Evolutionary conservation across 305 asterid species (phyloP).

Genomic region (Rubia occidens): DNA sequence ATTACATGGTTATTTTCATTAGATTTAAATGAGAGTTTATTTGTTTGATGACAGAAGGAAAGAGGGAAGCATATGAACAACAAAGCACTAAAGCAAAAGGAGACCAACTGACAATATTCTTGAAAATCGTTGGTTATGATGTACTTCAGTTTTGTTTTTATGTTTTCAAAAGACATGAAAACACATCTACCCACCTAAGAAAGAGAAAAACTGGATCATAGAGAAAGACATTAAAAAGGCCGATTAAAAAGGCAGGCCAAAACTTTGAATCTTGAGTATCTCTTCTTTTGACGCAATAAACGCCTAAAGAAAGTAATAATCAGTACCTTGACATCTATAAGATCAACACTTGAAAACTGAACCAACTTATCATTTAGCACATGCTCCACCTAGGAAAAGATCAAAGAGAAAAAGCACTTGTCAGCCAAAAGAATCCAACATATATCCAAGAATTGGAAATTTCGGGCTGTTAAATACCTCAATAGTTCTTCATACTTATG

Average conservation of each 20-base stretch:
- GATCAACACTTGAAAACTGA: slow-evolving; percentile 68
- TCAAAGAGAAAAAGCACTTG: slow-evolving; percentile 21
- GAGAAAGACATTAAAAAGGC: neutral
- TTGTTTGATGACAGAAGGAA: neutral
- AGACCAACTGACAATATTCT: neutral
- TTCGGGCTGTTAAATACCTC: neutral
- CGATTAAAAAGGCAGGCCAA: neutral
- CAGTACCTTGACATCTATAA: slow-evolving; percentile 84
- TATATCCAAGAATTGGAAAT: neutral
- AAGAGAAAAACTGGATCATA: neutral
- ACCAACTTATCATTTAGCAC: slow-evolving; percentile 54
- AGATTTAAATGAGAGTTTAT: neutral
- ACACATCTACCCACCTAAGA: neutral
- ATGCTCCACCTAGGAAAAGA: slow-evolving; percentile 56
- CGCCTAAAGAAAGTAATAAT: neutral
- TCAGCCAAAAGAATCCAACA: slow-evolving; percentile 20
- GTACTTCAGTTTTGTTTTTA: slow-evolving; percentile 3
- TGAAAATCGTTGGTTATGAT: neutral
- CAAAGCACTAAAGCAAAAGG: neutral
- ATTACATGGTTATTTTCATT: slow-evolving; percentile 15
- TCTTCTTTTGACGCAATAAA: neutral
- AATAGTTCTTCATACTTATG: neutral
- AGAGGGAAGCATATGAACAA: neutral
- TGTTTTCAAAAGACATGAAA: neutral
- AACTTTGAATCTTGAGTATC: neutral